Base-by-base conservation (phyloP, 495 filamentous ascomycete species). In the Aspergillus heteromorphus region DNA sequence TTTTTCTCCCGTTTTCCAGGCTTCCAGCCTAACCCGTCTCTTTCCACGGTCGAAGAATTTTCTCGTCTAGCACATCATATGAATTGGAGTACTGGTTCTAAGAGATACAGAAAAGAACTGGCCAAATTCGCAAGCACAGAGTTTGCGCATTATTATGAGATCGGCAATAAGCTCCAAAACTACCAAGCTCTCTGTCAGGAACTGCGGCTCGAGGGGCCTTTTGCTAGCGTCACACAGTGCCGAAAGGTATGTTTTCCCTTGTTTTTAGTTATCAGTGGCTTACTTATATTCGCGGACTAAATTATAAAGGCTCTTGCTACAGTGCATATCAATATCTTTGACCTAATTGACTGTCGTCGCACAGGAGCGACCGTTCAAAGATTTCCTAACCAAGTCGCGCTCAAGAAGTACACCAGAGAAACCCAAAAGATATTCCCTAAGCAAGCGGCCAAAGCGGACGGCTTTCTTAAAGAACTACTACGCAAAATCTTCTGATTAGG, bases 241-340 rank as follows among this genome's bases (percentile, higher is more conserved):
- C 47, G 47, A 49, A 49, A 49, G 47, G 47, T 49, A 49, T 49
- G 47, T 49, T 49, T 36, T 17, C 20, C 47, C 47, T 49, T 19
- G 20, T 34, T 17, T 49, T 17, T 17, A 20, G 4, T 49, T 36
- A 49, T 49, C 16, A 38, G 20, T 9, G 25, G n/a, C n/a, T n/a
- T n/a, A 17, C 17, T 17, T 19, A 49, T 8, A 49, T 9, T 16
- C 10, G 34, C 29, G 19, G 27, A 38, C 30, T 48, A 17, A 40
- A 54, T 36, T 16, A 47, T 23, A 40, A 36, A 54, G 52, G 52
- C 52, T 17, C 52, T 54, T 48, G 52, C 41, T 27, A 54, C 21
- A 23, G 52, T 54, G 6, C 52, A 54, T 40, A 20, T 54, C 41
- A 54, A 54, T 19, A 40, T 54, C n/a, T 45, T 54, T 27, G 41